These are phyloP conservation scores for Colletotrichum ledebouriae DNA, from an alignment of 2,329 filamentous ascomycete genomes.

Conservation along the genomic window DNA sequence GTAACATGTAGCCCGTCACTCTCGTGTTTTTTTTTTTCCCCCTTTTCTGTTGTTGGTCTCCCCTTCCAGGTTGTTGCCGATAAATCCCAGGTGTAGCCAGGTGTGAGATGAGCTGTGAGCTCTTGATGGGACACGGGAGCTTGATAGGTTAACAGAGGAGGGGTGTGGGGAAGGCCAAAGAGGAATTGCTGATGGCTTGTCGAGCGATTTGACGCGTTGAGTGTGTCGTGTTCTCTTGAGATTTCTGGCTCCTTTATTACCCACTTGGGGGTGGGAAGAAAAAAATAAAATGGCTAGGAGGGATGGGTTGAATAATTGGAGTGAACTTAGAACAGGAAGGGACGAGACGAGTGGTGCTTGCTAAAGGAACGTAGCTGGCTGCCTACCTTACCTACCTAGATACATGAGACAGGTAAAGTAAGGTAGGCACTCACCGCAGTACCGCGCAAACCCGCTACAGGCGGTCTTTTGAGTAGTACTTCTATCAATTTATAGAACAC, in stretches of 20 bases:
- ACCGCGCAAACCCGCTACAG: background rate
- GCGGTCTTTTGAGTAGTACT: constrained; percentile 1
- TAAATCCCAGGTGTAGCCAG: constrained; percentile 17
- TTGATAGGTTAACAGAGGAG: background rate
- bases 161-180: background rate
- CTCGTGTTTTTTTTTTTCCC: constrained; percentile 15
- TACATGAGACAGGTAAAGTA: no score
- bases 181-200: constrained; percentile 9
- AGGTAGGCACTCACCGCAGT: no score
- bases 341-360: no score
- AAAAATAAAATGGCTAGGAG: constrained; percentile 30
- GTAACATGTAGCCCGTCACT: constrained; percentile 21
- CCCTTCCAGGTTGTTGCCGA: no score
- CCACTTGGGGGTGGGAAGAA: background rate
- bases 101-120: constrained; percentile 22
- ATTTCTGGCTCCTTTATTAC: background rate
- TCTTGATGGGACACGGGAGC: constrained; percentile 6
- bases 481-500: no score
- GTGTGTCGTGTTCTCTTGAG: constrained; percentile 25
- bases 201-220: constrained; percentile 33
- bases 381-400: no score
- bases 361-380: no score
- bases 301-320: constrained; percentile 28
- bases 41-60: no score
- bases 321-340: constrained; percentile 17